phyloP scores from a whole-genome alignment of 1,284 basidiomycete genomes.

The Psilocybe mexicana region DNA sequence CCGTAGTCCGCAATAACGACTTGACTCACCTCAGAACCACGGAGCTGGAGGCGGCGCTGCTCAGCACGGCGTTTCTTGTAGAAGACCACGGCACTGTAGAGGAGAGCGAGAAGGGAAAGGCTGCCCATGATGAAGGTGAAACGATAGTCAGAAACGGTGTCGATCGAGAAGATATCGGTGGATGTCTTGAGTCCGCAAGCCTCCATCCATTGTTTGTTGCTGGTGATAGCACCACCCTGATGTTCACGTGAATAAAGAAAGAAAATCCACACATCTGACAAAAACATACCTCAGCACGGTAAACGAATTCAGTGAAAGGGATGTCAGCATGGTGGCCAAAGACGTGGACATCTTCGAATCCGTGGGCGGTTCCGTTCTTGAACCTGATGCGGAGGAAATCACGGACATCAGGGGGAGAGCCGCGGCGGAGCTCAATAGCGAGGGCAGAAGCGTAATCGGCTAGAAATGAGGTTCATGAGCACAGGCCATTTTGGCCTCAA shows the following conservation, averaged over 20 bases:
- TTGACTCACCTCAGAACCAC: slow-evolving; percentile 59
- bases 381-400: slow-evolving; percentile 83
- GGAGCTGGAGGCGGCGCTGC: slow-evolving; percentile 46
- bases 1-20: slow-evolving; percentile 35
- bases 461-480: slow-evolving; percentile 24
- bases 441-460: slow-evolving; percentile 81
- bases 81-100: slow-evolving; percentile 42
- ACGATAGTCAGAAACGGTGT: slow-evolving; percentile 22
- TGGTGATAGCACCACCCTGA: slow-evolving; percentile 65
- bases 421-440: slow-evolving; percentile 77
- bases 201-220: slow-evolving; percentile 68
- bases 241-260: background rate
- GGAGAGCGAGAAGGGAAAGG: slow-evolving; percentile 44
- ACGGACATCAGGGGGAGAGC: slow-evolving; percentile 69
- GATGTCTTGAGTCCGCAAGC: slow-evolving; percentile 46
- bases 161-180: slow-evolving; percentile 31
- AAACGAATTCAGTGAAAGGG: slow-evolving; percentile 76
- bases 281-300: slow-evolving; percentile 64
- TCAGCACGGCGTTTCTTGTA: slow-evolving; percentile 45
- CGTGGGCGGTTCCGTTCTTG: slow-evolving; percentile 74
- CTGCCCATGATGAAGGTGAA: slow-evolving; percentile 48
- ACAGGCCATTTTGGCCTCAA: background rate
- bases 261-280: slow-evolving; percentile 1
- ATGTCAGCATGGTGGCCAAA: slow-evolving; percentile 72
- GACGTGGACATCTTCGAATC: slow-evolving; percentile 63